Conservation (phyloP, 495 filamentous ascomycete species). For the Collariella sp. region DNA sequence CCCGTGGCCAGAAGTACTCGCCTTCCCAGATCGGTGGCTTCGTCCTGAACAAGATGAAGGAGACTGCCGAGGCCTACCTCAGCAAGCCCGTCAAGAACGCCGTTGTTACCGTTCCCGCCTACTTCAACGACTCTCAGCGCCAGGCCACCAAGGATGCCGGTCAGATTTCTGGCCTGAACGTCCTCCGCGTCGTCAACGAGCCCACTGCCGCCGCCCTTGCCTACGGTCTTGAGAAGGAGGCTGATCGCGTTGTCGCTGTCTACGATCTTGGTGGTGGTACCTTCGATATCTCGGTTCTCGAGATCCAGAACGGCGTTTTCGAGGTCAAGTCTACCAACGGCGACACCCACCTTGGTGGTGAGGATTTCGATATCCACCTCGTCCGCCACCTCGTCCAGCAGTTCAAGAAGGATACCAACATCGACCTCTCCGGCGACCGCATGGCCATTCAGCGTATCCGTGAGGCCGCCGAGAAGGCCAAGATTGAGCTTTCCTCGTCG, state of each 20-base stretch:
- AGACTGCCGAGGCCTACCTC: conserved; percentile 88
- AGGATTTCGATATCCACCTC: conserved; percentile 95
- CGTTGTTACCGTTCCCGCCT: conserved; percentile 92
- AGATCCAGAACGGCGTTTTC: conserved; percentile 97
- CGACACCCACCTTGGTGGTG: conserved; percentile 95
- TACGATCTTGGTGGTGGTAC: conserved; percentile 98
- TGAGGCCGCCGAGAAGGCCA: conserved; percentile 99
- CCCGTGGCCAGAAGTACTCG: conserved; percentile 94
- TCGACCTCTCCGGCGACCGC: conserved; percentile 86
- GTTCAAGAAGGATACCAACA: conserved; percentile 92
- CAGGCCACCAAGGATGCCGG: conserved; percentile 97
- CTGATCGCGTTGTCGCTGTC: conserved; percentile 83
- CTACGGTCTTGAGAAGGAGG: conserved; percentile 91
- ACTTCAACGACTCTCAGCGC: conserved; percentile 97
- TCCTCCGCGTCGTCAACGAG: conserved; percentile 95
- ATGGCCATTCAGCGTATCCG: conserved; percentile 99
- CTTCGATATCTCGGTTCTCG: conserved; percentile 95
- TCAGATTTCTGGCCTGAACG: conserved; percentile 91
- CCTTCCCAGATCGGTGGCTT: conserved; percentile 98
- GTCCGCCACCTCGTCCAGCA: conserved; percentile 90
- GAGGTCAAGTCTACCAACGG: conserved; percentile 99
- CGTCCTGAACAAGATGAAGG: conserved; percentile 96
- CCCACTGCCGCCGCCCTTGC: conserved; percentile 91
- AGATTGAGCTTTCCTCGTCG: conserved; percentile 96
- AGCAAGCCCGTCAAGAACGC: conserved; percentile 87